A percentile compares a stretch with the other conserved stretches of the same genome.
Conservation (phyloP, 225 moss, liverwort and hornwort genomes). For the Pleurozium schreberi region DNA sequence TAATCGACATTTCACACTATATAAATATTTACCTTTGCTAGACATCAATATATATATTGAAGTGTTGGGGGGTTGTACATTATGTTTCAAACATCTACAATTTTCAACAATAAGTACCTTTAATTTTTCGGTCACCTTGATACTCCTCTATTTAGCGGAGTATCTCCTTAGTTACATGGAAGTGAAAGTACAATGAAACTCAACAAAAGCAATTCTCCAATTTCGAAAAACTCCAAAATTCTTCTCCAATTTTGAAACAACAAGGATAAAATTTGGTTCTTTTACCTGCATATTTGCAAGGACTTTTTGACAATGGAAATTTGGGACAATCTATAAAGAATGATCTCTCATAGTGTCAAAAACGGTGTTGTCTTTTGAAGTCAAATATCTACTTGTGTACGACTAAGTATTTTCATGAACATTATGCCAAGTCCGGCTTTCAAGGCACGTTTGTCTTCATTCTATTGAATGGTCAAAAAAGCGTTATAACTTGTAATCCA, state of each 20-base stretch:
- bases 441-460: too few species aligned
- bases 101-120: too few species aligned
- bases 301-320: not conserved
- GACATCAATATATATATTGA: too few species aligned
- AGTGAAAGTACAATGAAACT: not conserved
- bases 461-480: too few species aligned
- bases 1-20: too few species aligned
- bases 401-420: not conserved
- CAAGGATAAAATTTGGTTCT: not conserved
- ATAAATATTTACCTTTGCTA: too few species aligned
- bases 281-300: not conserved
- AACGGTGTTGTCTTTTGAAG: not conserved
- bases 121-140: too few species aligned
- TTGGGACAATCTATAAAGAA: not conserved
- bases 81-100: too few species aligned
- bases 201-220: not conserved
- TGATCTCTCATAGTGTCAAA: not conserved
- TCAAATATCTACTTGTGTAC: not conserved
- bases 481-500: too few species aligned
- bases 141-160: too few species aligned
- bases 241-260: not conserved
- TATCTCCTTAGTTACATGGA: not conserved
- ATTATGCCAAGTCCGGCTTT: too few species aligned
- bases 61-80: too few species aligned
- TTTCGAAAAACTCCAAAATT: not conserved